phyloP scores from a whole-genome alignment of 192 early-diverging fungal species.

The Backusella mclennaniae region DNA sequence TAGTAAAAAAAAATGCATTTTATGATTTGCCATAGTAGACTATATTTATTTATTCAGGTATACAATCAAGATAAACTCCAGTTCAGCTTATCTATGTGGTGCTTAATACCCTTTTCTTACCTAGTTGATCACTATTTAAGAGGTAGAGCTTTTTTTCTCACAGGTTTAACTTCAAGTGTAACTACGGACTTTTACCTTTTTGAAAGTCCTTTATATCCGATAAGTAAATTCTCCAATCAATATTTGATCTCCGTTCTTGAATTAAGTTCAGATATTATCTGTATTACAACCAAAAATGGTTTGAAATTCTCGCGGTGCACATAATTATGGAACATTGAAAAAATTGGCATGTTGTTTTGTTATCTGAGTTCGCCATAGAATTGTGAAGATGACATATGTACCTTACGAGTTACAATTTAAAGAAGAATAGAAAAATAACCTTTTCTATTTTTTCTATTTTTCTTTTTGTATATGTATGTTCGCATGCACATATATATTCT shows the following conservation, averaged over 20 bases:
- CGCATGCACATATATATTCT: neutral
- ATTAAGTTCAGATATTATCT: conserved; percentile 5
- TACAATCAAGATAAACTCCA: neutral
- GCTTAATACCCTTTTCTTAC: neutral
- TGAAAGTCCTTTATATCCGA: conserved; percentile 6
- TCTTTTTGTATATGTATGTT: neutral
- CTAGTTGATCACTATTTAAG: neutral
- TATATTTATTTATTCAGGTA: neutral
- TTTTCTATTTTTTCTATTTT: neutral
- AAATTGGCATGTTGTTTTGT: neutral
- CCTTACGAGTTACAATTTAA: neutral
- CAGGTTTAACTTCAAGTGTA: conserved; percentile 2
- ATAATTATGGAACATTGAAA: neutral
- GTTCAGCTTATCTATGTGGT: neutral
- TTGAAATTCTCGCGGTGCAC: neutral
- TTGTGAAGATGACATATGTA: neutral
- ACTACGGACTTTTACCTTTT: neutral
- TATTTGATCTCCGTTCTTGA: neutral
- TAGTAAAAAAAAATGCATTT: neutral
- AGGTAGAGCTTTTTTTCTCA: neutral
- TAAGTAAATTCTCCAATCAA: neutral
- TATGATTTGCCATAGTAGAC: neutral
- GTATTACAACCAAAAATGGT: neutral
- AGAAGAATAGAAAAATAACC: neutral
- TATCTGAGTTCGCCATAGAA: neutral